Percentiles rank a stretch among this genome's conserved stretches.
These are phyloP conservation scores for barrel medic (Medicago truncatula) DNA, from an alignment of 306 rosid species.

Conservation along the genomic window MtrunA17r5.0-ANR NC_053049.1:8168501-8169000, in stretches of 20 bases:
- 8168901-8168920: constrained; percentile 23
- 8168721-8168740: constrained; percentile 9
- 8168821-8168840: constrained; percentile 4
- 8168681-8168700: constrained; percentile 19
- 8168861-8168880: not conserved
- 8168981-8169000: not conserved
- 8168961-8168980: constrained; percentile 7
- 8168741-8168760: constrained; percentile 24
- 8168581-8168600: constrained; percentile 84
- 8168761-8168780: constrained; percentile 11
- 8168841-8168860: constrained; percentile 26
- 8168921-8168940: not conserved
- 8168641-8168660: constrained; percentile 40
- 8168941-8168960: not conserved
- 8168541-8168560: constrained; percentile 87
- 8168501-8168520: constrained; percentile 2
- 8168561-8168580: constrained; percentile 90
- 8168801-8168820: not conserved
- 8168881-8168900: constrained; percentile 23
- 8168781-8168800: constrained; percentile 11
- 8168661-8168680: constrained; percentile 2
- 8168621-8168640: constrained; percentile 88
- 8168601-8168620: constrained; percentile 86
- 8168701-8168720: constrained; percentile 8
- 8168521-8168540: constrained; percentile 82